These are phyloP conservation scores for Cladophialophora psammophila DNA, from an alignment of 2,329 filamentous ascomycete genomes.

Conservation along the genomic window DNA sequence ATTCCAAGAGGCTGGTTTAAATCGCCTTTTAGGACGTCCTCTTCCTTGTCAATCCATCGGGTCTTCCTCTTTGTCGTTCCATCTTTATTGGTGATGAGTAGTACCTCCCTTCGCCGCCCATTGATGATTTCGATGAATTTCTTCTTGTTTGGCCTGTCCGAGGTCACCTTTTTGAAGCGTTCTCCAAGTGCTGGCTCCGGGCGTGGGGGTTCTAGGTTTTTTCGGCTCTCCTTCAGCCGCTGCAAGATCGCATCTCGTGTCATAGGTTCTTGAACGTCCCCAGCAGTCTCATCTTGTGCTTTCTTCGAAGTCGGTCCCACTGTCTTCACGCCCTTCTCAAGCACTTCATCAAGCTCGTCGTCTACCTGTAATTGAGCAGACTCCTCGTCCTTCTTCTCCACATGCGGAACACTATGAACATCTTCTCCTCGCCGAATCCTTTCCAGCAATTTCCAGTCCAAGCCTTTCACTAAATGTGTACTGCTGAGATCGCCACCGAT, in stretches of 20 bases:
- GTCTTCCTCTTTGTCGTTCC: slow-evolving; percentile 69
- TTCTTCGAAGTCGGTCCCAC: slow-evolving; percentile 23
- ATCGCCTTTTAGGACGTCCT: slow-evolving; percentile 46
- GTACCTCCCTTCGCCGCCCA: slow-evolving; percentile 62
- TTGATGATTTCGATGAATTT: slow-evolving; percentile 62
- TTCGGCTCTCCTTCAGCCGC: slow-evolving; percentile 63
- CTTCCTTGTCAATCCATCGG: slow-evolving; percentile 56
- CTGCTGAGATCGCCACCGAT: slow-evolving; percentile 79
- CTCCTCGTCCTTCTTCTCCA: slow-evolving; percentile 45
- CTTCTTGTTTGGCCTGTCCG: slow-evolving; percentile 46
- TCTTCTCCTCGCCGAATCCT: slow-evolving; percentile 60
- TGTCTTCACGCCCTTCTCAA: slow-evolving; percentile 47
- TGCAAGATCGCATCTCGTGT: slow-evolving; percentile 66
- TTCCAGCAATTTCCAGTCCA: slow-evolving; percentile 78
- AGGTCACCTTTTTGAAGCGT: slow-evolving; percentile 62
- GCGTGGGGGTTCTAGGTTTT: slow-evolving; percentile 47
- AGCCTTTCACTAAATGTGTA: slow-evolving; percentile 88
- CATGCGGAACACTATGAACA: slow-evolving; percentile 52
- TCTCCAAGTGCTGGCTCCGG: slow-evolving; percentile 60
- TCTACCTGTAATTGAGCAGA: slow-evolving; percentile 61
- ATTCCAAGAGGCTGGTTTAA: slow-evolving; percentile 58
- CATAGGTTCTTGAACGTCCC: slow-evolving; percentile 50
- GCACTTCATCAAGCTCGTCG: slow-evolving; percentile 61
- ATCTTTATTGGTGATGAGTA: slow-evolving; percentile 65
- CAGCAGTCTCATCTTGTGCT: slow-evolving; percentile 34